Evolutionary conservation across 495 filamentous ascomycete species (phyloP), one percentile per base, ranked within the genome.

Genomic region (Monascus purpureus): DNA sequence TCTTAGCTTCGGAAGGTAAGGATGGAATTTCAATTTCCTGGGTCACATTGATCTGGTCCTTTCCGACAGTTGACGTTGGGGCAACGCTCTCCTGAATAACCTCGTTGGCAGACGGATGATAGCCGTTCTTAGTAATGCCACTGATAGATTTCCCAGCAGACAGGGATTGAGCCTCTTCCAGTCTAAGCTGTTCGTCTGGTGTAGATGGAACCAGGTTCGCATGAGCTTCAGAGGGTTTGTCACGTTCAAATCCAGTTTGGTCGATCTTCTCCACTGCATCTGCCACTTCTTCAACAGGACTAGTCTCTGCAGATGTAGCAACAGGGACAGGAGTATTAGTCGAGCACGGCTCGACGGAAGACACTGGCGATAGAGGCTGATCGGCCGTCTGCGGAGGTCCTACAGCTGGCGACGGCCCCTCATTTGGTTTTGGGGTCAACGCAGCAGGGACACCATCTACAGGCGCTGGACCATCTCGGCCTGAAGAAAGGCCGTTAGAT

Each of bases 111-210:
- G 40, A 32, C 29, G 46, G 32, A 12, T 31, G 28, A n/a, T 26
- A 35, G 3, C 28, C 32, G 29, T 52, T 46, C 3, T 39, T 43
- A 8, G 43, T 34, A 14, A 3, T 30, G 13, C 18, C 28, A 4
- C 28, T 13, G 9, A 14, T 16, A 11, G 13, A 13, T n/a, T 27
- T 27, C 11, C 25, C 13, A 4, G 25, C 25, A 9, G 25, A n/a
- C 25, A 59, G 41, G 11, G 63, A 59, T 20, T 59, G 63, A 8
- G 58, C 61, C 40, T 65, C 66, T 41, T 70, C 66, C 28, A 68
- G 19, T 5, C 56, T 55, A 35, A 68, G 46, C 34, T 68, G 66
- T 37, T 63, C 65, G 37, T 68, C 58, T 0, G 66, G 61, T 6
- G 63, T 65, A 1, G 63, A 56, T 8, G 59, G 57, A 29, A 59